Percentiles rank a stretch among this genome's conserved stretches.
phyloP scores from a whole-genome alignment of 306 rosid genomes.

The Hippophae rhamnoides region DNA sequence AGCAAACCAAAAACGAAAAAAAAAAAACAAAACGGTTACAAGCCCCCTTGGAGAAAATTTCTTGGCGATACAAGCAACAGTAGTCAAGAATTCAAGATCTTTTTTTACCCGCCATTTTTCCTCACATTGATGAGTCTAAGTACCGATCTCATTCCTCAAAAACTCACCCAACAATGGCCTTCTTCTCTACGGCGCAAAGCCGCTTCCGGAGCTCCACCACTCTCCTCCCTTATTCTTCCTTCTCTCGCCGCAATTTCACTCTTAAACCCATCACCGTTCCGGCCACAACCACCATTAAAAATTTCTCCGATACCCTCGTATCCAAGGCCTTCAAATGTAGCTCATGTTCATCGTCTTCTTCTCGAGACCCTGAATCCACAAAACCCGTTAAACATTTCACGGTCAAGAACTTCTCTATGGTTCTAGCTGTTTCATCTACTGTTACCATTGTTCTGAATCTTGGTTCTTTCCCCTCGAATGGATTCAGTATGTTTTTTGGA shows the following conservation, averaged over 20 bases:
- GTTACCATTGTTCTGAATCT: slow-evolving; percentile 36
- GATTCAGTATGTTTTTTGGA: slow-evolving; percentile 12
- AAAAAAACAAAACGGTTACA: no score
- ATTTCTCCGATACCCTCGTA: slow-evolving; percentile 13
- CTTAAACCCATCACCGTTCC: background rate
- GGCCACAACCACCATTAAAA: slow-evolving; percentile 4
- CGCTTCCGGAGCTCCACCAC: slow-evolving; percentile 28
- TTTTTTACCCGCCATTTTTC: no score
- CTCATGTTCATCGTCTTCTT: slow-evolving; percentile 13
- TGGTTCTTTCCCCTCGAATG: slow-evolving; percentile 14
- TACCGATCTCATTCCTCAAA: slow-evolving; percentile 17
- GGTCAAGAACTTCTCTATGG: slow-evolving; percentile 41
- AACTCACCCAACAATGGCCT: slow-evolving; percentile 27
- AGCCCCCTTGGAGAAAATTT: no score
- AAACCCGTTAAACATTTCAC: slow-evolving; percentile 5
- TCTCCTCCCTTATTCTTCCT: slow-evolving; percentile 13
- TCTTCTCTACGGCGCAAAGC: slow-evolving; percentile 49
- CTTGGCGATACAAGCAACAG: no score
- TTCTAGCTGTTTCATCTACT: slow-evolving; percentile 51
- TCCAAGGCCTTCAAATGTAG: slow-evolving; percentile 17
- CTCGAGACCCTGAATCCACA: slow-evolving; percentile 24
- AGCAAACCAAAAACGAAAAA: no score
- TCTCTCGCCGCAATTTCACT: slow-evolving; percentile 17
- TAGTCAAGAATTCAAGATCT: no score
- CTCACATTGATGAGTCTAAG: no score